Evolutionary conservation across 2,329 filamentous ascomycete species (phyloP).

Genomic region (Pyrenochaeta sp.): DNA sequence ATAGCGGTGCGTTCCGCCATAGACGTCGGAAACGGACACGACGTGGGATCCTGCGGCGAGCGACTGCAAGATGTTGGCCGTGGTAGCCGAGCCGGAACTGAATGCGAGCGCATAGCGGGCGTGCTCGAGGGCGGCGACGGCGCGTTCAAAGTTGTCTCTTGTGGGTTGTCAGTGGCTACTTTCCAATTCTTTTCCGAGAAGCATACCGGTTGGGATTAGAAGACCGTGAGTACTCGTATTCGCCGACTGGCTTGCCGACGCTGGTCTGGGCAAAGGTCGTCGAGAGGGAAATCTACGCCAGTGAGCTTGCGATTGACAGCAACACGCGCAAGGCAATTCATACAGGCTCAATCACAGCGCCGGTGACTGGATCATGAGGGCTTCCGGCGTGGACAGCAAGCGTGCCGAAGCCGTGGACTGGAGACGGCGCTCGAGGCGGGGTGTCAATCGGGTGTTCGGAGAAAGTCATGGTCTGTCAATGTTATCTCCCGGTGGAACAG

Average conservation of each 20-base stretch:
- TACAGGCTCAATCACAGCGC: constrained; percentile 90
- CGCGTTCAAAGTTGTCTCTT: constrained; percentile 88
- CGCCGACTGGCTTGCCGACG: constrained; percentile 85
- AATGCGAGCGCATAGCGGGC: constrained; percentile 94
- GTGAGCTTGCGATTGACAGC: constrained; percentile 13
- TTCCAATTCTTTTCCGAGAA: background rate
- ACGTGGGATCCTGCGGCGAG: constrained; percentile 91
- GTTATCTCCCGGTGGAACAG: too few relatives aligned
- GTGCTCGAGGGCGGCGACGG: constrained; percentile 90
- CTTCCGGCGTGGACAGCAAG: constrained; percentile 93
- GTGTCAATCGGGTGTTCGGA: constrained; percentile 70
- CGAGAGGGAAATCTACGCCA: constrained; percentile 85
- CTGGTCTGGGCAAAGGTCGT: constrained; percentile 94
- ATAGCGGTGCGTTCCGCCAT: constrained; percentile 97
- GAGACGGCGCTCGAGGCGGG: constrained; percentile 74
- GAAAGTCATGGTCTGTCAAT: constrained; percentile 52
- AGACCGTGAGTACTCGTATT: constrained; percentile 92
- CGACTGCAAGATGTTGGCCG: constrained; percentile 90
- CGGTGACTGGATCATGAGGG: constrained; percentile 87
- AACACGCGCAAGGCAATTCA: constrained; percentile 24
- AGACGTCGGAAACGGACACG: constrained; percentile 95
- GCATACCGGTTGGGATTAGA: constrained; percentile 83
- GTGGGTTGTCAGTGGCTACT: constrained; percentile 13
- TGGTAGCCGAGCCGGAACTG: constrained; percentile 91
- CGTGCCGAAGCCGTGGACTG: constrained; percentile 85